Evolutionary conservation across 495 filamentous ascomycete genomes (phyloP), one percentile per base, ranked within the genome.

Genomic region (Penicillium desertorum): DNA sequence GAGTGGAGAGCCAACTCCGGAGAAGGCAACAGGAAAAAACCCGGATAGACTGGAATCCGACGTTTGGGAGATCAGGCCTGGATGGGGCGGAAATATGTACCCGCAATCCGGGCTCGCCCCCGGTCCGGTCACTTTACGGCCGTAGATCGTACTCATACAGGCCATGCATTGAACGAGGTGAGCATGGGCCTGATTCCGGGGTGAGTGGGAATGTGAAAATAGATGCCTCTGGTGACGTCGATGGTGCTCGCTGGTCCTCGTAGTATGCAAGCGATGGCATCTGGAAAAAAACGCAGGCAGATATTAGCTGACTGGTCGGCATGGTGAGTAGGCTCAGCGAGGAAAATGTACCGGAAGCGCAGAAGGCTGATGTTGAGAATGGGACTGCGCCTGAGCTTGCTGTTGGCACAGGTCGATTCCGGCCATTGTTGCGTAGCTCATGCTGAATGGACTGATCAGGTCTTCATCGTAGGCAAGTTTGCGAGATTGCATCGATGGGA

Each of bases 211-310:
- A 71, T n/a, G 68, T 62, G 57, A 76, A 65, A 45, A 65, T 66
- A 20, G 69, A 66, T 6, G 67, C 64, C 47, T 73, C 72, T 30
- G 72, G 67, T 12, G 75, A 72, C 0, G 72, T 72, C 11, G 73
- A 75, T 32, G 68, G 67, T 25, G 69, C 68, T 37, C 90, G 92
- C 64, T 86, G 85, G 60, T 92, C 89, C 72, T 88, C 90, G 60
- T 91, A 88, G 63, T 92, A 88, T 64, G 88, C 89, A 65, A 95
- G 83, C 66, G 91, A 84, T 75, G 91, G 91, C 75, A 92, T 93
- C 90, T 95, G 80, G 49, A 58, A 52, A 39, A n/a, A 11, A 39
- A 49, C 42, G 54, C 58, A 62, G 66, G 62, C 62, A 61, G 45
- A 60, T 56, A 64, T 71, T 69, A 68, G 63, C 63, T 51, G 59